phyloP scores from a whole-genome alignment of 2,329 filamentous ascomycete genomes.

The Aureobasidium namibiae region DNA sequence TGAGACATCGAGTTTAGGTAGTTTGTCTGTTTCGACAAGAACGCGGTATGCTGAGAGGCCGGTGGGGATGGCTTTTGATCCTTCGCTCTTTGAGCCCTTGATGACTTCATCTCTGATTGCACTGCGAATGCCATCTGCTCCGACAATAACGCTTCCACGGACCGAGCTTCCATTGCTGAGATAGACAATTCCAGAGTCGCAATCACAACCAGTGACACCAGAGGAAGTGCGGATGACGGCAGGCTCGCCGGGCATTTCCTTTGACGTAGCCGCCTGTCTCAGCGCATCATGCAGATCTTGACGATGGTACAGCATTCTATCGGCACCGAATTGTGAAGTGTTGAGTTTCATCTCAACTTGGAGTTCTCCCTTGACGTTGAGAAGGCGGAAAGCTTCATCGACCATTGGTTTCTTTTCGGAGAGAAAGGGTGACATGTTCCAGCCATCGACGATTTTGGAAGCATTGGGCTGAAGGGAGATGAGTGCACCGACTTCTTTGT shows the following conservation, averaged over 20 bases:
- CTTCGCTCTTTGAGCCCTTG: conserved; percentile 11
- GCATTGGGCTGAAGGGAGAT: conserved; percentile 38
- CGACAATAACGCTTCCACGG: conserved; percentile 27
- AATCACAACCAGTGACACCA: conserved; percentile 21
- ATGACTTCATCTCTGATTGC: conserved; percentile 21
- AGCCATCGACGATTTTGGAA: conserved; percentile 27
- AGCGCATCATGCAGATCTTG: conserved; percentile 33
- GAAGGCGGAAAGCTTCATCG: conserved; percentile 32
- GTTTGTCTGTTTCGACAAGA: conserved; percentile 21
- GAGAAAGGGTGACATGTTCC: conserved; percentile 24
- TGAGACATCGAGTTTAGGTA: conserved; percentile 16
- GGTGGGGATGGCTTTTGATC: conserved; percentile 23
- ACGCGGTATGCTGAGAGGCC: conserved; percentile 34
- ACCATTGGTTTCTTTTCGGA: conserved; percentile 25
- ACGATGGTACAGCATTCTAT: conserved; percentile 35
- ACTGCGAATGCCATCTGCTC: conserved; percentile 30
- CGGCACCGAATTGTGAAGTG: conserved; percentile 29
- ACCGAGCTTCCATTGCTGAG: conserved; percentile 25
- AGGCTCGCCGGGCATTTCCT: conserved; percentile 19
- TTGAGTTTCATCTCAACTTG: conserved; percentile 27
- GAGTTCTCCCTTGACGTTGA: conserved; percentile 24
- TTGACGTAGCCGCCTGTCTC: conserved; percentile 20
- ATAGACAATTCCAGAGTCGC: conserved; percentile 21
- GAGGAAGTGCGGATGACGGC: conserved; percentile 23
- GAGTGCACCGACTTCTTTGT: conserved; percentile 33